Evolutionary conservation across 164 flowering plant genomes (phyloP).

Genomic region (Vitis cinerea): DNA sequence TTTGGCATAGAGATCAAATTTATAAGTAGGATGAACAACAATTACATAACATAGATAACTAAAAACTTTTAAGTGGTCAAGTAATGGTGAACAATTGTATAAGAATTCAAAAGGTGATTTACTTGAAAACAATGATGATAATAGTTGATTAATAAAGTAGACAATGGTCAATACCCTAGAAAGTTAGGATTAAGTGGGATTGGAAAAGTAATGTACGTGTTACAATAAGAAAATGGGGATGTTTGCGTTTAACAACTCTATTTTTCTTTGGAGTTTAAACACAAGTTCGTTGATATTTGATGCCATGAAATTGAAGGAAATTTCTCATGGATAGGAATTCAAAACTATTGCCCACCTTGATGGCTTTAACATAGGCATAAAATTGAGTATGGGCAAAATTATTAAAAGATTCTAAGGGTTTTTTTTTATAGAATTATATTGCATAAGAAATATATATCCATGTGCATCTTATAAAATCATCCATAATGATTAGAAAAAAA

Average conservation of each 20-base stretch:
- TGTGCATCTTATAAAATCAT: too few relatives aligned
- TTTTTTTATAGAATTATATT: too few relatives aligned
- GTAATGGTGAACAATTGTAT: too few relatives aligned
- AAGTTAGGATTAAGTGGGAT: background rate
- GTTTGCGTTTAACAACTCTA: conserved; percentile 1
- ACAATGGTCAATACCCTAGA: too few relatives aligned
- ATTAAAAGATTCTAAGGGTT: too few relatives aligned
- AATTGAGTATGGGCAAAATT: too few relatives aligned
- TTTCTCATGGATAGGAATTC: background rate
- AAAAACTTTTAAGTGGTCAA: background rate
- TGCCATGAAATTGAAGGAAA: conserved; percentile 3
- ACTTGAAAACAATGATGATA: too few relatives aligned
- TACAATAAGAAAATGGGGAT: background rate
- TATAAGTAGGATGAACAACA: background rate
- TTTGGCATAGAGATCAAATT: conserved; percentile 1
- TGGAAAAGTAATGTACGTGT: conserved; percentile 7
- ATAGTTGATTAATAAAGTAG: too few relatives aligned
- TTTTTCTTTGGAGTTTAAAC: conserved; percentile 4
- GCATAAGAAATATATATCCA: too few relatives aligned
- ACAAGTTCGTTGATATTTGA: conserved; percentile 10
- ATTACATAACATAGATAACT: background rate
- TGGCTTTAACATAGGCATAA: background rate
- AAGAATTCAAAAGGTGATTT: too few relatives aligned
- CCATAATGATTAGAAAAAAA: too few relatives aligned
- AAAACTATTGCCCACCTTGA: background rate